A percentile compares a stretch with the other conserved stretches of the same genome.
Evolutionary conservation across 2,329 filamentous ascomycete species (phyloP).

Genomic region (Claviceps monticola): DNA sequence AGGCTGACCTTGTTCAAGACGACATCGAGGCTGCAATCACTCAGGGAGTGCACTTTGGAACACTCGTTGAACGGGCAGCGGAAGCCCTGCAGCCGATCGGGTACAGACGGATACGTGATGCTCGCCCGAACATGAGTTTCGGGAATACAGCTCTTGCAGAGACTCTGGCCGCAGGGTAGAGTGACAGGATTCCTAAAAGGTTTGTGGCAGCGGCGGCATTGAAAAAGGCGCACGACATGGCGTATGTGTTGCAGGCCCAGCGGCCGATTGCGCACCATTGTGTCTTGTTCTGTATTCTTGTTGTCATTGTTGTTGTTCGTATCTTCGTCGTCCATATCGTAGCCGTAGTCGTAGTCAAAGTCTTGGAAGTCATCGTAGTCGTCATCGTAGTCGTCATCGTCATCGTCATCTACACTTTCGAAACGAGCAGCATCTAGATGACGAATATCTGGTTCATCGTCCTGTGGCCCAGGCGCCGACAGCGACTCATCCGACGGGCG

Average conservation of each 20-base stretch:
- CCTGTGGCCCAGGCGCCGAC: neutral
- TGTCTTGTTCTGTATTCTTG: neutral
- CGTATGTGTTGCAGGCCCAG: slow-evolving; percentile 10
- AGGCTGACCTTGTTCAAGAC: slow-evolving; percentile 59
- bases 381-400: neutral
- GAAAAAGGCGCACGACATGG: slow-evolving; percentile 50
- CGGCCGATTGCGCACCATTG: neutral
- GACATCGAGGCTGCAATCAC: slow-evolving; percentile 67
- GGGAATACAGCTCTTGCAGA: slow-evolving; percentile 67
- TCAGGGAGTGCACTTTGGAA: slow-evolving; percentile 55
- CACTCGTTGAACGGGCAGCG: slow-evolving; percentile 59
- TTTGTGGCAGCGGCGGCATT: slow-evolving; percentile 61
- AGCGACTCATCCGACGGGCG: neutral
- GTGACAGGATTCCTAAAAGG: slow-evolving; percentile 57
- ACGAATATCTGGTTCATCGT: neutral
- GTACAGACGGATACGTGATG: slow-evolving; percentile 63
- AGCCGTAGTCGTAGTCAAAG: too few relatives aligned
- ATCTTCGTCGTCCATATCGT: neutral
- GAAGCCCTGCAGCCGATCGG: slow-evolving; percentile 55
- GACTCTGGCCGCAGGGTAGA: slow-evolving; percentile 65
- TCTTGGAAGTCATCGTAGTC: neutral
- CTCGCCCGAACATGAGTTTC: slow-evolving; percentile 47
- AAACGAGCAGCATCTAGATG: neutral
- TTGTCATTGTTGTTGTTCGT: too few relatives aligned
- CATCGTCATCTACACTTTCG: neutral